A percentile compares a stretch with the other conserved stretches of the same genome.
phyloP scores from a whole-genome alignment of 768 basidiomycete species.

The Gymnopilus junonius region DNA sequence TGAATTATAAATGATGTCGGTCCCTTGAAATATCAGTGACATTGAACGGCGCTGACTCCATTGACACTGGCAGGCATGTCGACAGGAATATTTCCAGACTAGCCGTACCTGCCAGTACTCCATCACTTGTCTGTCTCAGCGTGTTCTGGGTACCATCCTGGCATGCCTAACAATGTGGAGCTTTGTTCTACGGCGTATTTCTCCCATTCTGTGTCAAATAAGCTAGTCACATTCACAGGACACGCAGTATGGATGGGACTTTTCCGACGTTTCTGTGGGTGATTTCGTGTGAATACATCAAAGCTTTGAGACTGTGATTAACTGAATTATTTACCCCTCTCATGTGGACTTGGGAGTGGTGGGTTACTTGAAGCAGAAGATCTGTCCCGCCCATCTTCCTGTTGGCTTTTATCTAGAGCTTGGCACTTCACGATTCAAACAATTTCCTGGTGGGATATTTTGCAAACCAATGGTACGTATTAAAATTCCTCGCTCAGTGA shows the following conservation, averaged over 20 bases:
- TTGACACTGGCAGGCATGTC: not conserved
- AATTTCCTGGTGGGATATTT: no score
- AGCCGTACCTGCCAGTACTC: not conserved
- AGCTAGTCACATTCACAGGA: conserved; percentile 13
- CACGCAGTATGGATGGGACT: conserved; percentile 1
- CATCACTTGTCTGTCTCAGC: no score
- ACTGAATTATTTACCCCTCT: not conserved
- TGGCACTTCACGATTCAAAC: no score
- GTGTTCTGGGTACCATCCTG: not conserved
- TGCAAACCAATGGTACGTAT: no score
- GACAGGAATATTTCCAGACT: not conserved
- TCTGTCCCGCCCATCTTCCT: no score
- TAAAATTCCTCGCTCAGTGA: no score
- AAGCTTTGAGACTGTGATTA: not conserved
- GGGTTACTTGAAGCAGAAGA: not conserved
- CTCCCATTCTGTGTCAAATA: conserved; percentile 18
- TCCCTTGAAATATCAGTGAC: not conserved
- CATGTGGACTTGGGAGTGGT: not conserved
- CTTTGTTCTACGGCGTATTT: not conserved
- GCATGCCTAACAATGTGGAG: not conserved
- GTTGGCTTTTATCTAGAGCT: no score
- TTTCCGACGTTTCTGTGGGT: not conserved
- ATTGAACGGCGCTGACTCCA: not conserved
- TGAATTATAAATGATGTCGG: not conserved
- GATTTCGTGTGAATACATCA: conserved; percentile 4